Evolutionary conservation across 176 grass and related monocot genomes (phyloP), one percentile per base, ranked within the genome.

Genomic region (Musa schizocarpa): DNA sequence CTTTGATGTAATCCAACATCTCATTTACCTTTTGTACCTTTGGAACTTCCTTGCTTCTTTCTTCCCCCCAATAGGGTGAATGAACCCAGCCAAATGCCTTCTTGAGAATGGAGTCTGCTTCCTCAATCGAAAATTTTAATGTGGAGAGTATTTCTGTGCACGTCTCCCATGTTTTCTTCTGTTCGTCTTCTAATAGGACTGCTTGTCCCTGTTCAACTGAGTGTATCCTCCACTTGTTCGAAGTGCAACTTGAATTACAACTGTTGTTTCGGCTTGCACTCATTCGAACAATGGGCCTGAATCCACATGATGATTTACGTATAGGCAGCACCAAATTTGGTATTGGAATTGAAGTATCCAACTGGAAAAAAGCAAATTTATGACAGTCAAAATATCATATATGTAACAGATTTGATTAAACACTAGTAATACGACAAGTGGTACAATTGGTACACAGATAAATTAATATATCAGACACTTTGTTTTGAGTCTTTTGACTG

Each of bases 61-160:
- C 90, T 73, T 93, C 90, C 0, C 86, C 87, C 95, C 94, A 98
- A 48, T 98, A 98, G 0, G 90, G 90, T 10, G 94, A 93, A 58
- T 87, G 90, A 24, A 86, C 79, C 94, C 90, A 98, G 5, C 95
- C 95, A 50, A 89, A 98, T 27, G 95, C 95, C 75, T 93, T 93
- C 62, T 76, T 88, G 34, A 98, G 74, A 82, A 98, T 91, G 23
- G 86, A 82, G 3, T 87, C 76, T 0, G 88, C 84, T 0, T 89
- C 95, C 17, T 93, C 88, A 0, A 11, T 1, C 49, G 90, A 82
- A 80, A 93, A 98, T 54, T 82, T 82, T 19, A 93, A 68, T 4
- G 74, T 56, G 9, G 73, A 82, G 13, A 98, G 84, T 8, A 84
- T 53, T 17, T 87, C 64, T 77, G 89, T 82, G 64, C 84, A 89